These are phyloP conservation scores for Mycena citricolor DNA, from an alignment of 1,284 basidiomycete species.

Conservation along the genomic window DNA sequence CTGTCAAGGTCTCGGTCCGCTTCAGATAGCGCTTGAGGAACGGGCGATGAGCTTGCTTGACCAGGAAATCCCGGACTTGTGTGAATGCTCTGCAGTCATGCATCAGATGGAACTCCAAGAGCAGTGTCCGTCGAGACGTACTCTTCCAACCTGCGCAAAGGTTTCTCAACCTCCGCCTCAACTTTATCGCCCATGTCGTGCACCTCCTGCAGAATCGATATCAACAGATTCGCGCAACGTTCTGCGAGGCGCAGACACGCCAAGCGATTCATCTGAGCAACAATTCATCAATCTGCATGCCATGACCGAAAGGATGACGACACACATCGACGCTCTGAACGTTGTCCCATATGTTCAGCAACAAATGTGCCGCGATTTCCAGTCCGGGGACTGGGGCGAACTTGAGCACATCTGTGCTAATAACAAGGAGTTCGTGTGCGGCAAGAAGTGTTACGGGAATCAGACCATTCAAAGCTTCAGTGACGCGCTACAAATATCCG, in stretches of 20 bases:
- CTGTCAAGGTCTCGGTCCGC: slow-evolving; percentile 65
- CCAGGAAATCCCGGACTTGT: slow-evolving; percentile 51
- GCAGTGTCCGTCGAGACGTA: slow-evolving; percentile 3
- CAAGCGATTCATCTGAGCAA: slow-evolving; percentile 52
- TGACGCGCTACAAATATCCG: slow-evolving; percentile 37
- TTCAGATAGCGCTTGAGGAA: slow-evolving; percentile 80
- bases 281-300: background rate
- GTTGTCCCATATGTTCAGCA: slow-evolving; percentile 60
- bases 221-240: slow-evolving; percentile 45
- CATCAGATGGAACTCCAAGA: background rate
- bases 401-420: slow-evolving; percentile 43
- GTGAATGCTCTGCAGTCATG: slow-evolving; percentile 38
- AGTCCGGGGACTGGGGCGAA: slow-evolving; percentile 56
- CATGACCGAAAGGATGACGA: slow-evolving; percentile 14
- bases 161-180: slow-evolving; percentile 17
- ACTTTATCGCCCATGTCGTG: slow-evolving; percentile 21
- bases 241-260: slow-evolving; percentile 47
- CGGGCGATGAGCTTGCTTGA: slow-evolving; percentile 61
- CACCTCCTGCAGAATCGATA: slow-evolving; percentile 44
- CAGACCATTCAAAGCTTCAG: slow-evolving; percentile 36
- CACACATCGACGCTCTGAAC: slow-evolving; percentile 60
- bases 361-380: slow-evolving; percentile 44
- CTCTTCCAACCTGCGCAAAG: slow-evolving; percentile 22
- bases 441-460: slow-evolving; percentile 40
- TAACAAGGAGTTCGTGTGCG: slow-evolving; percentile 43